These are phyloP conservation scores for Aspergillus fischeri DNA, from an alignment of 2,329 filamentous ascomycete genomes.

Conservation along the genomic window DNA sequence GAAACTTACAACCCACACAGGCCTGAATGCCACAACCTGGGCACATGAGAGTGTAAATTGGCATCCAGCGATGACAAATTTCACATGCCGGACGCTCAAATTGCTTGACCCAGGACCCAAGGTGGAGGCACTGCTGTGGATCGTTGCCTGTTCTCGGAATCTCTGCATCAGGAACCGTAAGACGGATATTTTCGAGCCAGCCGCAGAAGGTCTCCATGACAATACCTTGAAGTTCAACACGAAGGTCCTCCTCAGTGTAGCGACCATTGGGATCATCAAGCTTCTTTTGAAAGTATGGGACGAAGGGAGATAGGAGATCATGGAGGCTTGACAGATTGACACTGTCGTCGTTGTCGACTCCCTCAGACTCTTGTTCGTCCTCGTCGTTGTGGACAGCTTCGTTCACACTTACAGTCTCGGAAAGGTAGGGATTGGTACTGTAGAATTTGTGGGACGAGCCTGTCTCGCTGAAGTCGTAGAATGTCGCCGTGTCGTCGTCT, in stretches of 20 bases:
- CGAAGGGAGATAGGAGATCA: constrained; percentile 14
- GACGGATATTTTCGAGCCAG: constrained; percentile 22
- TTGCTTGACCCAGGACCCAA: constrained; percentile 26
- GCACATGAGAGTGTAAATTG: constrained; percentile 27
- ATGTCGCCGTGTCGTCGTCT: constrained; percentile 1
- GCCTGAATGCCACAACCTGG: constrained; percentile 24
- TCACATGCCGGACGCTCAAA: constrained; percentile 20
- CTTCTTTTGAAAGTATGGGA: constrained; percentile 23
- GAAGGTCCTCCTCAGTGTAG: constrained; percentile 24
- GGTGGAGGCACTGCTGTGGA: constrained; percentile 18
- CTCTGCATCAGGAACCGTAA: constrained; percentile 12
- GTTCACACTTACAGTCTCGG: not conserved
- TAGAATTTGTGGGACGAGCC: not conserved
- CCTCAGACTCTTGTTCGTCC: not conserved
- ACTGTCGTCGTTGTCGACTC: not conserved
- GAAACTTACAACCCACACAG: constrained; percentile 31
- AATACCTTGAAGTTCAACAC: constrained; percentile 24
- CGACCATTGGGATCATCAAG: constrained; percentile 15
- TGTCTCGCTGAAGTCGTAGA: constrained; percentile 8
- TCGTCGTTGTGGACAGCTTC: not conserved
- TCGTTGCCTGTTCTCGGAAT: not conserved
- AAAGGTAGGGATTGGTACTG: not conserved
- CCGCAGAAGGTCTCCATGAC: constrained; percentile 24
- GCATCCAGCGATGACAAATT: constrained; percentile 25
- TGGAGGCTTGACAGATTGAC: not conserved